Conservation (phyloP, 352 stramenopile genomes). For the Phytophthora chlamydospora region DNA sequence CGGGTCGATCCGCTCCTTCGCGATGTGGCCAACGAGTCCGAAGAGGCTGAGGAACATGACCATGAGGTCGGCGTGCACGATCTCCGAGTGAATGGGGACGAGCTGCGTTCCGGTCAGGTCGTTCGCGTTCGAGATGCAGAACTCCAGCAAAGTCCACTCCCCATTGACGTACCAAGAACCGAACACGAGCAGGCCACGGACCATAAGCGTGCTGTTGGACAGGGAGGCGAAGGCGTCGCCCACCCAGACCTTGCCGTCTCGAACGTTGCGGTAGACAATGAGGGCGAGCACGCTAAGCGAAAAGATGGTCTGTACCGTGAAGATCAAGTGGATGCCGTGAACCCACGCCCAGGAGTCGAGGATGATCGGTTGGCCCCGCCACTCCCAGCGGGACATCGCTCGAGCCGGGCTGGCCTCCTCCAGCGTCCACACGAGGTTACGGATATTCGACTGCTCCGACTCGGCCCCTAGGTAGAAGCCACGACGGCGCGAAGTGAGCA, state of each 20-base stretch:
- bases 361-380: slow-evolving; percentile 25
- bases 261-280: slow-evolving; percentile 41
- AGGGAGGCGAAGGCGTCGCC: slow-evolving; percentile 47
- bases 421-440: slow-evolving; percentile 41
- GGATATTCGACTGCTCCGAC: slow-evolving; percentile 53
- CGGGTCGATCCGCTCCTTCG: slow-evolving; percentile 34
- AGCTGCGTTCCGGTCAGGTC: slow-evolving; percentile 26
- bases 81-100: slow-evolving; percentile 34
- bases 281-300: slow-evolving; percentile 41
- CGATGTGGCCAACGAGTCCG: slow-evolving; percentile 30
- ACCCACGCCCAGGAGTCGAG: slow-evolving; percentile 60
- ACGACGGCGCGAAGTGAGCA: slow-evolving; percentile 33
- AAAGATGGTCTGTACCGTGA: slow-evolving; percentile 40
- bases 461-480: slow-evolving; percentile 48
- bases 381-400: slow-evolving; percentile 39
- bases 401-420: slow-evolving; percentile 12
- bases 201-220: slow-evolving; percentile 40
- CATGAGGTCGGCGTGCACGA: slow-evolving; percentile 51
- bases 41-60: slow-evolving; percentile 41
- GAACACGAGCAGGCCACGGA: slow-evolving; percentile 42
- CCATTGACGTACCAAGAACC: slow-evolving; percentile 47
- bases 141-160: slow-evolving; percentile 53
- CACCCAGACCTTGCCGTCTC: slow-evolving; percentile 43
- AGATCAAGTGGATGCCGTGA: slow-evolving; percentile 48
- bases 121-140: slow-evolving; percentile 46